Percentiles rank a stretch among this genome's conserved stretches.
Evolutionary conservation across 208 protist genomes (phyloP).

Genomic region (Wallacemonas sp.): DNA sequence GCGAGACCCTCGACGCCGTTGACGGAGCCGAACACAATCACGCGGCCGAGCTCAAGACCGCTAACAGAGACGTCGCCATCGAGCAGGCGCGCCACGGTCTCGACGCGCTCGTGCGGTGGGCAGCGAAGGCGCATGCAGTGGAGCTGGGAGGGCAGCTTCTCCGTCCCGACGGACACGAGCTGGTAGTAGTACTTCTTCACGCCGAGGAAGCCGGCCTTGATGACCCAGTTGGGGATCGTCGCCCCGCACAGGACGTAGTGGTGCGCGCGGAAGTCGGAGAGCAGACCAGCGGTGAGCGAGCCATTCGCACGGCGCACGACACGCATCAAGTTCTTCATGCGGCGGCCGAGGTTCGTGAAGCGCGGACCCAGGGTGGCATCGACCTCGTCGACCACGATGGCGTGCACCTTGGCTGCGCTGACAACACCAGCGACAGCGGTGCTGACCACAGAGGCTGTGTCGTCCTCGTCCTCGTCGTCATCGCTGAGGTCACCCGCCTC

Average conservation of each 20-base stretch:
- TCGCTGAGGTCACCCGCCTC: constrained; percentile 22
- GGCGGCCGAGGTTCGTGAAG: constrained; percentile 82
- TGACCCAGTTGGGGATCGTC: constrained; percentile 91
- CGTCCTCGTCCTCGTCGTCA: constrained; percentile 33
- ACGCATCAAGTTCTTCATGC: constrained; percentile 88
- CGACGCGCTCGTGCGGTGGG: constrained; percentile 38
- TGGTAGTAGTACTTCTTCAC: constrained; percentile 94
- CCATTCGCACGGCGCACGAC: constrained; percentile 78
- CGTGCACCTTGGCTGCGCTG: constrained; percentile 58
- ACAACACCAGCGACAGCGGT: constrained; percentile 31
- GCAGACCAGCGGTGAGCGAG: constrained; percentile 60
- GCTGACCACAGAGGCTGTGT: constrained; percentile 10
- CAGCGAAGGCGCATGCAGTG: constrained; percentile 64
- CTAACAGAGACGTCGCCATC: constrained; percentile 3
- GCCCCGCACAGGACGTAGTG: constrained; percentile 92
- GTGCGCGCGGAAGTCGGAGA: constrained; percentile 81
- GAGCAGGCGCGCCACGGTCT: constrained; percentile 37
- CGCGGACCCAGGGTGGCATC: constrained; percentile 86
- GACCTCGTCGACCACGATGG: constrained; percentile 89
- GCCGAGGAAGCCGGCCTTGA: constrained; percentile 89
- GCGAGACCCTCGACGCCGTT: constrained; percentile 45
- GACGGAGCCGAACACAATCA: constrained; percentile 71
- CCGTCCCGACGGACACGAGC: constrained; percentile 70
- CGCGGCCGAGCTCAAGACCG: constrained; percentile 47
- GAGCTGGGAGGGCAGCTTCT: constrained; percentile 74